These are phyloP conservation scores for Thelonectria olida DNA, from an alignment of 2,329 filamentous ascomycete species.

Conservation along the genomic window DNA sequence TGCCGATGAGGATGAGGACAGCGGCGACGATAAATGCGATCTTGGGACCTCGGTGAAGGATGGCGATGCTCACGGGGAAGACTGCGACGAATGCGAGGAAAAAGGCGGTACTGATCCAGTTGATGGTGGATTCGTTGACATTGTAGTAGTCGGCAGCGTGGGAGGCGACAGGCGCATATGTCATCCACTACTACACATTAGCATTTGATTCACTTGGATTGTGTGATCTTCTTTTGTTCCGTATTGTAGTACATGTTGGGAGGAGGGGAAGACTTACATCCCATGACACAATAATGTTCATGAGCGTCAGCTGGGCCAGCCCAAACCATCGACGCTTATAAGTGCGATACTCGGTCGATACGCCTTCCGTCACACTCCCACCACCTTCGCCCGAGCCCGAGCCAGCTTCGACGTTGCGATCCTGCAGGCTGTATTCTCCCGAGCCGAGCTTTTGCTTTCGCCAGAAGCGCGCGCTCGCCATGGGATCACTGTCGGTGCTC, in stretches of 20 bases:
- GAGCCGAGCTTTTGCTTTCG: slow-evolving; percentile 43
- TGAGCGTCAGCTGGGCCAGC: slow-evolving; percentile 79
- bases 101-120: slow-evolving; percentile 92
- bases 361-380: slow-evolving; percentile 39
- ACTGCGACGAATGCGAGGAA: slow-evolving; percentile 83
- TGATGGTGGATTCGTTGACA: slow-evolving; percentile 80
- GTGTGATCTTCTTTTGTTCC: background rate
- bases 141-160: slow-evolving; percentile 79
- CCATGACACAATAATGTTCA: slow-evolving; percentile 96
- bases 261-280: slow-evolving; percentile 72
- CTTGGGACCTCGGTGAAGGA: slow-evolving; percentile 83
- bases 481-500: slow-evolving; percentile 28
- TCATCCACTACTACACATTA: slow-evolving; percentile 74
- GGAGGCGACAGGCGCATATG: slow-evolving; percentile 84
- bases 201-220: slow-evolving; percentile 1
- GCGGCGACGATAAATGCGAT: slow-evolving; percentile 78
- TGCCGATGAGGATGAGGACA: slow-evolving; percentile 79
- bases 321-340: slow-evolving; percentile 94
- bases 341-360: slow-evolving; percentile 49
- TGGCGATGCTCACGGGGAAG: slow-evolving; percentile 78
- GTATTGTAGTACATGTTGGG: background rate
- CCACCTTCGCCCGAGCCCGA: slow-evolving; percentile 33
- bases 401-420: slow-evolving; percentile 27
- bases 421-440: slow-evolving; percentile 41
- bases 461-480: slow-evolving; percentile 39